Base-by-base conservation (phyloP, 495 filamentous ascomycete species). In the Aspergillus nanangensis region DNA sequence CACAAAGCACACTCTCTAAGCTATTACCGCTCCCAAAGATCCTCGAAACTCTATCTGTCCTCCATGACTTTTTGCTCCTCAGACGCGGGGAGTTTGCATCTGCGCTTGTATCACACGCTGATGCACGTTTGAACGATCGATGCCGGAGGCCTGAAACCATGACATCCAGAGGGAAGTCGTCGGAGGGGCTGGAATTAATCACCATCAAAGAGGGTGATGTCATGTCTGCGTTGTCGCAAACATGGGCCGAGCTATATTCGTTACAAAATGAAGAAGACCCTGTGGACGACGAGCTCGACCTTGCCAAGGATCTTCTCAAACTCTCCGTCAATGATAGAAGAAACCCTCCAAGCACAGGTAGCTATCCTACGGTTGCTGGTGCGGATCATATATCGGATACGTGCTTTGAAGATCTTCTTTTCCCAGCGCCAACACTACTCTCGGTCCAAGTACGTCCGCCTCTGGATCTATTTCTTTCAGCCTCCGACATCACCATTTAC, bases 11-110 rank as follows among this genome's bases (percentile, higher is more conserved):
- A 0, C 67, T 96, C 20, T 87, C 89, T 34, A 84, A 84, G 45
- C 68, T 97, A 3, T 68, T 97, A 8, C 92, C 92, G 0, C 63
- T 87, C 19, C 73, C 76, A 4, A 83, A 81, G 43, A 86, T 95
- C 17, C 65, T 91, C 3, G 83, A 94, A 47, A 78, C 86, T 31
- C 72, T 98, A 8, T 72, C 79, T 34, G 69, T 96, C 18, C 77
- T 96, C 0, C 79, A 90, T 43, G 81, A 92, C 39, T 96, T 95
- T 61, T 86, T 96, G 53, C 75, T 98, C 8, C 79, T 98, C 8
- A 80, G 86, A 8, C 77, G 87, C 14, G 92, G 93, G 8, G 93
- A 96, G 58, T 98, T 98, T 63, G 89, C 88, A 5, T 79, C 92
- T 50, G 81, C 87, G 8, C 70, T 98, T 15, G 87, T 93, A 1